Evolutionary conservation across 1,284 basidiomycete genomes (phyloP).

Genomic region (Melanopsichium pennsylvanicum): DNA sequence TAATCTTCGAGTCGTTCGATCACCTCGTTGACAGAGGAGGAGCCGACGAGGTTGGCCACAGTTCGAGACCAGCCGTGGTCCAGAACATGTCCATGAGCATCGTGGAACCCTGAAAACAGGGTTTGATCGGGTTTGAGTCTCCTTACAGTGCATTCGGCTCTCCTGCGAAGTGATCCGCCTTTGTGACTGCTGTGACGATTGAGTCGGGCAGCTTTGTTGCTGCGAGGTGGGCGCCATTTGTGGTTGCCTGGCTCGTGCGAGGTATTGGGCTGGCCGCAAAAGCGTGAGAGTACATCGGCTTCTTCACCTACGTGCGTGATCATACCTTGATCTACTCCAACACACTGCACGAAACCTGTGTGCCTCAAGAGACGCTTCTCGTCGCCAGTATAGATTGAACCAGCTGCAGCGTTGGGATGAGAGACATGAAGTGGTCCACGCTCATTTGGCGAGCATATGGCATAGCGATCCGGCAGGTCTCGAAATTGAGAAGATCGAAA

Average conservation of each 20-base stretch:
- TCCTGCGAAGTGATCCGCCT: slow-evolving; percentile 2
- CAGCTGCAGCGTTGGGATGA: neutral
- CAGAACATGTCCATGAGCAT: slow-evolving; percentile 61
- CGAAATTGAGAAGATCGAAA: slow-evolving; percentile 2
- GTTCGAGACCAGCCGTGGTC: slow-evolving; percentile 53
- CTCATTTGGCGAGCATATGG: slow-evolving; percentile 23
- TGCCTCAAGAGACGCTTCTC: slow-evolving; percentile 15
- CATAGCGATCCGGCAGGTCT: slow-evolving; percentile 15
- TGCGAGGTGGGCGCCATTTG: slow-evolving; percentile 14
- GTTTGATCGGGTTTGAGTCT: slow-evolving; percentile 25
- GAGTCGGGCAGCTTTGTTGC: slow-evolving; percentile 36
- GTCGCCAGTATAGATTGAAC: slow-evolving; percentile 38
- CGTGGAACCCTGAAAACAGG: slow-evolving; percentile 53
- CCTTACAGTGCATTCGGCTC: slow-evolving; percentile 12
- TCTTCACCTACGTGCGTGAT: slow-evolving; percentile 21
- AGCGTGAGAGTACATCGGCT: slow-evolving; percentile 2
- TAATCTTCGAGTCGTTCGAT: slow-evolving; percentile 45
- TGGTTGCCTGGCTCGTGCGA: neutral
- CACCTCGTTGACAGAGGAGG: slow-evolving; percentile 37
- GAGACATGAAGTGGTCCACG: slow-evolving; percentile 13
- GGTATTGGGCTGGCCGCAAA: slow-evolving; percentile 3
- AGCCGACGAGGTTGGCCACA: slow-evolving; percentile 52
- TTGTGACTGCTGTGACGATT: neutral
- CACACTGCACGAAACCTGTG: slow-evolving; percentile 29
- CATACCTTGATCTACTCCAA: slow-evolving; percentile 14